Evolutionary conservation across 257 asterid genomes (phyloP).

Genomic region (Osmanthus fragrans): DNA sequence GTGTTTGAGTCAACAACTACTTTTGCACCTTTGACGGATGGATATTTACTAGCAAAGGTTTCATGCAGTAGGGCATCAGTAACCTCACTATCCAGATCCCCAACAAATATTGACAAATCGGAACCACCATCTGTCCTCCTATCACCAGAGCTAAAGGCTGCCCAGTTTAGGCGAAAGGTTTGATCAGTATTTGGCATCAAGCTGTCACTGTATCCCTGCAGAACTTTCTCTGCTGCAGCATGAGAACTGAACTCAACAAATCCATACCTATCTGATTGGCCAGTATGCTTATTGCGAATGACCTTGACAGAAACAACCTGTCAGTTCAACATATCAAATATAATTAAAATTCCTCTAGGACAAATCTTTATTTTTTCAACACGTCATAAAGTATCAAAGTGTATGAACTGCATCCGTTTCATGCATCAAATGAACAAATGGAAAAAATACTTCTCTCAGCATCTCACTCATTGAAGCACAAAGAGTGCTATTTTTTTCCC

Average conservation of each 20-base stretch:
- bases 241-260: conserved; percentile 83
- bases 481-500: background rate
- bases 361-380: background rate
- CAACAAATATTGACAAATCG: conserved; percentile 93
- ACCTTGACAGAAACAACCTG: conserved; percentile 86
- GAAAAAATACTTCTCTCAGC: background rate
- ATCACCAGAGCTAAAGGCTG: conserved; percentile 85
- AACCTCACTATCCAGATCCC: conserved; percentile 91
- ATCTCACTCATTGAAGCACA: background rate
- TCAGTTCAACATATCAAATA: conserved; percentile 14
- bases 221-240: conserved; percentile 77
- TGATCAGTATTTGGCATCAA: conserved; percentile 86
- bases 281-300: conserved; percentile 96
- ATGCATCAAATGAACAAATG: background rate
- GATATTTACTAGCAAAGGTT: conserved; percentile 73
- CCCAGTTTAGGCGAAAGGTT: conserved; percentile 91
- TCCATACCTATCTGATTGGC: conserved; percentile 95
- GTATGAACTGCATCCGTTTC: background rate
- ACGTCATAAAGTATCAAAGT: background rate
- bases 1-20: conserved; percentile 88
- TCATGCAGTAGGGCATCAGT: conserved; percentile 79
- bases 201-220: conserved; percentile 70
- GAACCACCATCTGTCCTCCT: conserved; percentile 74
- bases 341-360: background rate
- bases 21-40: conserved; percentile 89